Conservation (phyloP, 441 rosid genomes). For the Populus hybrid region DNA sequence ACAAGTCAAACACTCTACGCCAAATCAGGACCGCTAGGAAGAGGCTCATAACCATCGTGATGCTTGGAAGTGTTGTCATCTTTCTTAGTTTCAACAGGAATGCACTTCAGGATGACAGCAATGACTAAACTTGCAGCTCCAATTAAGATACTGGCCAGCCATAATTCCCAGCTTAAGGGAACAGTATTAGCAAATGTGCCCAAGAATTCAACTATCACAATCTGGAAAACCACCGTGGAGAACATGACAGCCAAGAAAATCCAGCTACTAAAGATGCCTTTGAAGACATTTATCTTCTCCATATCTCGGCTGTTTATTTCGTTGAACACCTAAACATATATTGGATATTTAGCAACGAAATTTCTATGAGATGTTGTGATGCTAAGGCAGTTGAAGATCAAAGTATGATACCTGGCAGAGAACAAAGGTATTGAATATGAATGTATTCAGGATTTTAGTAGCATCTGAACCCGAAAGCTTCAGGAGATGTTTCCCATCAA, state of each 20-base stretch:
- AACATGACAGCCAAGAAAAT: slow-evolving; percentile 37
- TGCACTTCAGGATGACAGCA: slow-evolving; percentile 54
- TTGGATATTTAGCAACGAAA: neutral
- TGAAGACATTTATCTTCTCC: slow-evolving; percentile 49
- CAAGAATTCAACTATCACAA: slow-evolving; percentile 45
- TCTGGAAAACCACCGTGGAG: slow-evolving; percentile 39
- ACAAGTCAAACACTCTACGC: slow-evolving; percentile 23
- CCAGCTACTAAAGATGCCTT: slow-evolving; percentile 35
- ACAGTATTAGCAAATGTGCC: slow-evolving; percentile 44
- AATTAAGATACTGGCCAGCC: slow-evolving; percentile 38
- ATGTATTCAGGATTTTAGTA: slow-evolving; percentile 30
- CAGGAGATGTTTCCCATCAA: slow-evolving; percentile 39
- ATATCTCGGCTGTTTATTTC: slow-evolving; percentile 51
- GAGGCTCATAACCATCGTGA: slow-evolving; percentile 55
- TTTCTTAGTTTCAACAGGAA: slow-evolving; percentile 33
- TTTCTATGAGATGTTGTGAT: neutral
- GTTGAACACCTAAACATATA: slow-evolving; percentile 46
- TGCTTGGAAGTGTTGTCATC: slow-evolving; percentile 13
- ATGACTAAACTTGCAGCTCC: slow-evolving; percentile 56
- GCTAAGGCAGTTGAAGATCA: neutral
- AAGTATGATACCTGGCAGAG: slow-evolving; percentile 40
- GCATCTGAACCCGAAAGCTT: slow-evolving; percentile 45
- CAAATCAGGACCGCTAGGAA: slow-evolving; percentile 57
- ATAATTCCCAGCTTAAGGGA: slow-evolving; percentile 41
- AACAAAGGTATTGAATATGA: slow-evolving; percentile 58